Evolutionary conservation across 495 filamentous ascomycete genomes (phyloP).

Genomic region (Penicillium canescens): DNA sequence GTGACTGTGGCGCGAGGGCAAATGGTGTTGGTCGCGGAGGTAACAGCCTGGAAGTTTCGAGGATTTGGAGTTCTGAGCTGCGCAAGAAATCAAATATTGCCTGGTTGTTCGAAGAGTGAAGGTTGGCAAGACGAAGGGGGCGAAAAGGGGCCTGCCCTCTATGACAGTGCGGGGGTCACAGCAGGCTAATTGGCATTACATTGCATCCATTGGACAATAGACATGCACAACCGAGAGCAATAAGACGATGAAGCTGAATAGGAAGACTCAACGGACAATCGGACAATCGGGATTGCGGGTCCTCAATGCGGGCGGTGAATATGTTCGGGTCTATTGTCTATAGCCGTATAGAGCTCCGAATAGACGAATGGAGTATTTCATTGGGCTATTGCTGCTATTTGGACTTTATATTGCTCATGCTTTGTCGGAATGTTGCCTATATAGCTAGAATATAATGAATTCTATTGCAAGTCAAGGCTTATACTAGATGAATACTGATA

Average conservation of each 20-base stretch:
- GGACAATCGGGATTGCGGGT: slow-evolving; percentile 11
- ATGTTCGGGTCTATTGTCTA: not conserved
- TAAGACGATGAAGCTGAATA: not conserved
- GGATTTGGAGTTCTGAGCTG: not conserved
- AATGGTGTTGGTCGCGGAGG: too few species aligned
- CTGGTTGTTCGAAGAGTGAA: not conserved
- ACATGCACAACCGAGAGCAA: not conserved
- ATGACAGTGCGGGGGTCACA: slow-evolving; percentile 2
- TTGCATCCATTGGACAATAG: slow-evolving; percentile 3
- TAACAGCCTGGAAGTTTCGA: too few species aligned
- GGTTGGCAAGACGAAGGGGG: not conserved
- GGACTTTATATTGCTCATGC: too few species aligned
- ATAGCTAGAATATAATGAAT: too few species aligned
- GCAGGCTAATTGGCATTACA: slow-evolving; percentile 8
- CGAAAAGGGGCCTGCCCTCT: slow-evolving; percentile 10
- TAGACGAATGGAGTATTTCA: too few species aligned
- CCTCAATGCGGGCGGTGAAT: slow-evolving; percentile 9
- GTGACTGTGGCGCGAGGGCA: not conserved
- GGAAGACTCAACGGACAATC: slow-evolving; percentile 7
- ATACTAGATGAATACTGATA: too few species aligned
- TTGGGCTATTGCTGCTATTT: too few species aligned
- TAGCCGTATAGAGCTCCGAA: too few species aligned
- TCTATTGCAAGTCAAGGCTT: too few species aligned
- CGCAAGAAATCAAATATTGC: not conserved
- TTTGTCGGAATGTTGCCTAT: too few species aligned